Base-by-base conservation (phyloP, 2,329 filamentous ascomycete genomes). In the Aspergillus viridinutans region DNA sequence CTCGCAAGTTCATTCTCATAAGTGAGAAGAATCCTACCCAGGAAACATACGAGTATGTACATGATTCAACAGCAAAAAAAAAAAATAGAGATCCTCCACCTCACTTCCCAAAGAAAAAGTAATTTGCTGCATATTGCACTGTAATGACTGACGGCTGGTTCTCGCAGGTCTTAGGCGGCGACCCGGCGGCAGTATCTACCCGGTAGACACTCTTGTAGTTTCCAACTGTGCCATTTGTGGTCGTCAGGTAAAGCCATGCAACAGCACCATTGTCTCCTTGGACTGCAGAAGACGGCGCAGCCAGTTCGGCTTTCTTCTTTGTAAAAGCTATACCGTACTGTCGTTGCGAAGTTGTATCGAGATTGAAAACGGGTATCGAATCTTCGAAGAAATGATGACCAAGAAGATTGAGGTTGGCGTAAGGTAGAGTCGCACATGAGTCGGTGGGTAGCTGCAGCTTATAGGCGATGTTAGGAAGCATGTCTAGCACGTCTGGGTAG, bases 301-400 rank as follows among this genome's bases (percentile, higher is more conserved):
- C 67, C 2, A 83, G 79, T 6, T 81, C 79, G 49, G 77, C 82
- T 58, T 82, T 79, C 76, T 91, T 91, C 62, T 81, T 79, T 67
- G 85, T 86, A 23, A 83, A 78, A 1, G 80, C 83, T 57, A 86
- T 80, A 28, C 85, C 87, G 58, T 81, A 58, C 35, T 72, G 66
- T 3, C 66, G 65, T 1, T 76, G 62, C 74, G 73, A 65, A 0
- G 76, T 69, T 1, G 83, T 86, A 73, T 89, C 81, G 56, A 97
- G 81, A 74, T 91, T 83, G 80, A 97, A 97, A 73, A 88, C 87
- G 0, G 93, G 89, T 0, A 88, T 87, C 25, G 74, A 69, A 65
- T 86, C 83, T 59, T 78, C 79, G 81, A 97, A 96, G 82, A 85
- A 95, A 79, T 96, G 92, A 71, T 90, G 82, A 23, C 92, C 90